These are phyloP conservation scores for Zygosaccharomyces bisporus DNA, from an alignment of 805 yeast genomes.

Conservation along the genomic window DNA sequence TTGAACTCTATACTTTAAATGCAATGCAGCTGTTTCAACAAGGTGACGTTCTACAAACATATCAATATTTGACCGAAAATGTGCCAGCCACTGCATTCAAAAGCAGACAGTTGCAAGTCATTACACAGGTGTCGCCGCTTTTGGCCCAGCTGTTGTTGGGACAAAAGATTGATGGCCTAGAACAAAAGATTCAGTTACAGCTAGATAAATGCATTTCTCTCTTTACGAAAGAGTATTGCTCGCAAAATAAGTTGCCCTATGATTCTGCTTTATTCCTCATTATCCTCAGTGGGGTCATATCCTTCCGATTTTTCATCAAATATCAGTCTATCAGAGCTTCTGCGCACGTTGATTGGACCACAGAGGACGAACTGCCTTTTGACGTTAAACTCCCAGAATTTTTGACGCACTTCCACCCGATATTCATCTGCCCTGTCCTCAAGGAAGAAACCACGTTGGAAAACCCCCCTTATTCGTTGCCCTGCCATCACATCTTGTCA, in stretches of 20 bases:
- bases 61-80: slow-evolving; percentile 41
- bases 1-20: slow-evolving; percentile 26
- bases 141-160: slow-evolving; percentile 37
- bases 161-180: slow-evolving; percentile 18
- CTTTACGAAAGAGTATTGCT: slow-evolving; percentile 50
- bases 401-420: slow-evolving; percentile 53
- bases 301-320: slow-evolving; percentile 52
- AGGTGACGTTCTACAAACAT: slow-evolving; percentile 33
- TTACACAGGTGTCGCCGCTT: slow-evolving; percentile 44
- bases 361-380: slow-evolving; percentile 57
- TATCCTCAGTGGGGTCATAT: slow-evolving; percentile 48
- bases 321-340: slow-evolving; percentile 37
- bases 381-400: slow-evolving; percentile 53
- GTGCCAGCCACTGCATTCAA: slow-evolving; percentile 38
- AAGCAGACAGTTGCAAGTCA: slow-evolving; percentile 32
- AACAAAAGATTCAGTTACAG: slow-evolving; percentile 24
- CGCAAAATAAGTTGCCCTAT: slow-evolving; percentile 45
- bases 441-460: slow-evolving; percentile 59
- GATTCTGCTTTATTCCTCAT: slow-evolving; percentile 53
- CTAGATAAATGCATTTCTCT: slow-evolving; percentile 27
- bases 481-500: slow-evolving; percentile 63
- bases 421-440: slow-evolving; percentile 68
- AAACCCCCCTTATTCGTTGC: slow-evolving; percentile 60
- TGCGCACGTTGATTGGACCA: slow-evolving; percentile 47
- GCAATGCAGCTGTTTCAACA: slow-evolving; percentile 21